A percentile compares a stretch with the other conserved stretches of the same genome.
Evolutionary conservation across 1,284 basidiomycete species (phyloP).

Genomic region (Moniliophthora roreri): DNA sequence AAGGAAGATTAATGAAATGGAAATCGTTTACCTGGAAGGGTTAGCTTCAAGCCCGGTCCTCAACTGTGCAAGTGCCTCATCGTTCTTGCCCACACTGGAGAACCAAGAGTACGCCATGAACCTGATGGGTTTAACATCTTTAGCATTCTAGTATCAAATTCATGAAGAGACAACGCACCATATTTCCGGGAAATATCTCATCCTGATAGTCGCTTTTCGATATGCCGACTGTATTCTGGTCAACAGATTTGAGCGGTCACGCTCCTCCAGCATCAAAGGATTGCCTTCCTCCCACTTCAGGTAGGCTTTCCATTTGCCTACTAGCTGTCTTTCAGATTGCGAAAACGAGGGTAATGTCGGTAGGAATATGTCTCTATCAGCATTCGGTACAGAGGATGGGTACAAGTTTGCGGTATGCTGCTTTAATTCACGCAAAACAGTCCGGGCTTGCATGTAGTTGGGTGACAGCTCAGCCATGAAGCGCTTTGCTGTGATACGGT

Average conservation of each 20-base stretch:
- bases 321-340: conserved; percentile 68
- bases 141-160: neutral
- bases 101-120: conserved; percentile 90
- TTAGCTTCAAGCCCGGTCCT: conserved; percentile 89
- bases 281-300: conserved; percentile 96
- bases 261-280: conserved; percentile 89
- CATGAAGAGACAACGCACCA: conserved; percentile 55
- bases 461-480: conserved; percentile 80
- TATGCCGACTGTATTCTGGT: conserved; percentile 82
- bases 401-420: conserved; percentile 69
- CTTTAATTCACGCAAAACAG: conserved; percentile 83
- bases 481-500: conserved; percentile 95
- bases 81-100: conserved; percentile 68
- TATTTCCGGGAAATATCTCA: conserved; percentile 95
- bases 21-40: conserved; percentile 61
- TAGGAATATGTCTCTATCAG: conserved; percentile 51
- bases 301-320: conserved; percentile 89
- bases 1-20: neutral
- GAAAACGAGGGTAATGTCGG: conserved; percentile 78
- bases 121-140: conserved; percentile 43
- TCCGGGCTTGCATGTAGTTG: conserved; percentile 91
- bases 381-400: conserved; percentile 46
- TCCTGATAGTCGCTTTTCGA: conserved; percentile 82
- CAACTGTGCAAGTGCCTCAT: conserved; percentile 82
- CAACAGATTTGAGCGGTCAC: conserved; percentile 68